Evolutionary conservation across 108 stramenopile species (phyloP).

Genomic region (Nitzschia inconspicua): DNA sequence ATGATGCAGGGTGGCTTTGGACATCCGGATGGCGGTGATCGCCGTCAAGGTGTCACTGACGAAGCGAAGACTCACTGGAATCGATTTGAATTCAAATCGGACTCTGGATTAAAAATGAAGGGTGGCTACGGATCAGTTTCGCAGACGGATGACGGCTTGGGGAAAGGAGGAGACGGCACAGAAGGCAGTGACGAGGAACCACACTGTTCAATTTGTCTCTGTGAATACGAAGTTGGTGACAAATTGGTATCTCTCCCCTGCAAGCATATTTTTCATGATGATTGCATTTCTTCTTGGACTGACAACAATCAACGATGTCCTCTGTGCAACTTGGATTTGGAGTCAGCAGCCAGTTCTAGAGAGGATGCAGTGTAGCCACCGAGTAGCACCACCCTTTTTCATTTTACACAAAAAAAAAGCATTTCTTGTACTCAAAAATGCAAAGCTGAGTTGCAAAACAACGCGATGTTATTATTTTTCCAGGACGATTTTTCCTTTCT

Average conservation of each 20-base stretch:
- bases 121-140: slow-evolving; percentile 35
- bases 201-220: slow-evolving; percentile 83
- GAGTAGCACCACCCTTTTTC: too few species aligned
- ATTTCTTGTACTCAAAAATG: too few species aligned
- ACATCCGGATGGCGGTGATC: slow-evolving; percentile 49
- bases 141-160: slow-evolving; percentile 15
- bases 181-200: slow-evolving; percentile 37
- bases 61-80: slow-evolving; percentile 71
- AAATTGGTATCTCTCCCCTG: slow-evolving; percentile 64
- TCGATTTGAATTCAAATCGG: slow-evolving; percentile 46
- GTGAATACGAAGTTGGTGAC: slow-evolving; percentile 84
- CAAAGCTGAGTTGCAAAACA: too few species aligned
- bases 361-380: too few species aligned
- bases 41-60: slow-evolving; percentile 59
- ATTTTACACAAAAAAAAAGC: too few species aligned
- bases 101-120: neutral
- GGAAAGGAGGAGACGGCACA: neutral
- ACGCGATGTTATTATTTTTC: too few species aligned
- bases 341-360: too few species aligned
- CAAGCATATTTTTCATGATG: slow-evolving; percentile 75
- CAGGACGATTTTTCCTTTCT: too few species aligned
- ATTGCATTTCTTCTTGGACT: slow-evolving; percentile 79
- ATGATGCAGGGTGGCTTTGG: slow-evolving; percentile 85
- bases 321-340: slow-evolving; percentile 83
- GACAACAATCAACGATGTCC: slow-evolving; percentile 75